Conservation (phyloP, 1,284 basidiomycete species). For the Leccinum subspadiceum region DNA sequence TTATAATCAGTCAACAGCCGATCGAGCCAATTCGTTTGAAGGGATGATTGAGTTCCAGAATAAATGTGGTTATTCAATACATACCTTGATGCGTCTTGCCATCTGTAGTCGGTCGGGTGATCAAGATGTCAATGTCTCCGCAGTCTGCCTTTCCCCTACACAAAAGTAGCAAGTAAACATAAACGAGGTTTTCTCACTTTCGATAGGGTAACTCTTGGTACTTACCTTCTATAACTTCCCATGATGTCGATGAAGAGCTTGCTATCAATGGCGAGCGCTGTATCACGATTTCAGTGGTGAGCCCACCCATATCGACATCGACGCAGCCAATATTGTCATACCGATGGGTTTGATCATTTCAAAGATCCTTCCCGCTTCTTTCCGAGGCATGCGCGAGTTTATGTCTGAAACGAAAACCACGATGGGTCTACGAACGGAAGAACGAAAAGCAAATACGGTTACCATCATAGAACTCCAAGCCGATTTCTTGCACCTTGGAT, state of each 20-base stretch:
- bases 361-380: constrained; percentile 74
- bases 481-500: constrained; percentile 69
- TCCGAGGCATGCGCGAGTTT: constrained; percentile 79
- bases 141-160: constrained; percentile 70
- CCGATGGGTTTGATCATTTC: constrained; percentile 69
- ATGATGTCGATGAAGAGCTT: constrained; percentile 80
- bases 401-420: constrained; percentile 49
- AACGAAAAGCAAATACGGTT: constrained; percentile 4
- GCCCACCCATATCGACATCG: neutral
- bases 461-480: constrained; percentile 79
- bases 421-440: neutral
- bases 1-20: neutral
- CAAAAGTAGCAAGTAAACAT: constrained; percentile 2
- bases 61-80: neutral
- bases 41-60: neutral
- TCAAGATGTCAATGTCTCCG: constrained; percentile 88
- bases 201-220: constrained; percentile 2
- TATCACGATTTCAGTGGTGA: neutral
- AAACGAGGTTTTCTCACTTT: neutral
- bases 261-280: constrained; percentile 70
- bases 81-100: constrained; percentile 70
- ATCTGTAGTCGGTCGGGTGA: constrained; percentile 72
- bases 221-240: constrained; percentile 82
- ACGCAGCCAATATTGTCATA: constrained; percentile 26
- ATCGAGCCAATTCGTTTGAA: constrained; percentile 1